Base-by-base conservation (phyloP, 768 basidiomycete species). In the Peribolospora baueri region DNA sequence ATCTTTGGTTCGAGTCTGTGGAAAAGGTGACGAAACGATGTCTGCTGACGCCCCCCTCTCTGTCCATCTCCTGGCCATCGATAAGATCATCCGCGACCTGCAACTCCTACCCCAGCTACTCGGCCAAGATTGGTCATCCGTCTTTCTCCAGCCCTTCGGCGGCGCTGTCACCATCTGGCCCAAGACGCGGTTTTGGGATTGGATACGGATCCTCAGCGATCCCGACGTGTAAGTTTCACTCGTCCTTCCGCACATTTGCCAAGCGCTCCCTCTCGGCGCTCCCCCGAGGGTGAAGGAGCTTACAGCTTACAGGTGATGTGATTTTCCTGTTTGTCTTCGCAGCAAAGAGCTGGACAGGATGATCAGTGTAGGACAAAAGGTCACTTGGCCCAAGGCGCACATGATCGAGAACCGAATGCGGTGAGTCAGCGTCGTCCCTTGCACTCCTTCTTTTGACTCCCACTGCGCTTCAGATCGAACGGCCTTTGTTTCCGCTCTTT, bases 311-410 rank as follows among this genome's bases (percentile, higher is more conserved):
- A 25, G 25, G 25, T 25, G 25, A 25, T 25, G 25, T 25, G 25
- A 25, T 25, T 25, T 25, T 25, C 25, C 25, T 25, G 25, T 25
- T 25, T 25, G 25, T 25, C 25, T 25, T 25, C 25, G 25, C 25
- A 25, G 25, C 25, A 63, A 69, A 6, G 85, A 95, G 65, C 71
- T 98, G 54, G 78, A 76, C 57, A 72, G 86, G 58, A 87, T 95
- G 85, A 76, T 93, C 57, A 71, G 71, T 54, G 82, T 86, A 0
- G 93, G 93, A 8, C 74, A 93, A 68, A 65, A 76, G 7, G 91
- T 87, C 39, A 84, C 93, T n/a, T 98, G 87, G 87, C 91, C 93
- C 0, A 95, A 91, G 71, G 84, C 91, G 10, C 86, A 85, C 61
- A 95, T 97, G 76, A 84, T 95, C 56, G 78, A 81, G 64, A 95